A percentile compares a stretch with the other conserved stretches of the same genome.
Conservation (phyloP, 176 grass and related monocot species). For the Juncus inflexus region DNA sequence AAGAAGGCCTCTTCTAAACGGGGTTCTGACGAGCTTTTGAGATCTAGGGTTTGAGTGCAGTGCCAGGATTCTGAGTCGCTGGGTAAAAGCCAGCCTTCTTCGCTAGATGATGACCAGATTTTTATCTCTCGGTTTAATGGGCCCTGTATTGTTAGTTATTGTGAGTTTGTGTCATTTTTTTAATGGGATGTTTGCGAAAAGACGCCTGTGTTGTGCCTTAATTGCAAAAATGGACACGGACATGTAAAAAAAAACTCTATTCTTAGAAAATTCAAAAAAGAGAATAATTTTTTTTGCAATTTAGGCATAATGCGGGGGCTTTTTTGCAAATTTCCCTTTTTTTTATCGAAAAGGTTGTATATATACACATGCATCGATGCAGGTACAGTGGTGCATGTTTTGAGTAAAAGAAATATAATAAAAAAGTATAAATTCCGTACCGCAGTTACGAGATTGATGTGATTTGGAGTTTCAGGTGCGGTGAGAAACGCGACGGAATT, state of each 20-base stretch:
- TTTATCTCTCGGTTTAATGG: conserved; percentile 83
- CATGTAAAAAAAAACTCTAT: no score
- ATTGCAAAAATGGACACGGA: no score
- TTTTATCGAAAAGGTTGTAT: no score
- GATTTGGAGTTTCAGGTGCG: conserved; percentile 63
- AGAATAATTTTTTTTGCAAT: no score
- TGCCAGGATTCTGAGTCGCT: conserved; percentile 81
- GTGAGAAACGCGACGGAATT: conserved; percentile 81
- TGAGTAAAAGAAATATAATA: conserved; percentile 5
- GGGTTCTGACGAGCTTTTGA: conserved; percentile 67
- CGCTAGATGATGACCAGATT: conserved; percentile 73
- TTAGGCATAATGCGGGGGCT: no score
- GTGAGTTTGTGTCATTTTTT: no score
- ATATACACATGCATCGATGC: no score
- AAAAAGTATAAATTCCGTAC: conserved; percentile 37
- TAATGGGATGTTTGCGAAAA: no score
- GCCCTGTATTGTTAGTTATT: conserved; percentile 36
- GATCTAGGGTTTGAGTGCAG: conserved; percentile 72
- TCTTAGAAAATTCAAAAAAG: no score
- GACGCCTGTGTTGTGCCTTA: no score
- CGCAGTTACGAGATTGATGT: conserved; percentile 94
- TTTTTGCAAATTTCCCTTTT: no score
- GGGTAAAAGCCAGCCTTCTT: conserved; percentile 76
- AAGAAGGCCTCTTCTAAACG: conserved; percentile 83
- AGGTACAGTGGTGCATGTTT: background rate